Base-by-base conservation (phyloP, 2,329 filamentous ascomycete species). In the Leptographium procerum region DNA sequence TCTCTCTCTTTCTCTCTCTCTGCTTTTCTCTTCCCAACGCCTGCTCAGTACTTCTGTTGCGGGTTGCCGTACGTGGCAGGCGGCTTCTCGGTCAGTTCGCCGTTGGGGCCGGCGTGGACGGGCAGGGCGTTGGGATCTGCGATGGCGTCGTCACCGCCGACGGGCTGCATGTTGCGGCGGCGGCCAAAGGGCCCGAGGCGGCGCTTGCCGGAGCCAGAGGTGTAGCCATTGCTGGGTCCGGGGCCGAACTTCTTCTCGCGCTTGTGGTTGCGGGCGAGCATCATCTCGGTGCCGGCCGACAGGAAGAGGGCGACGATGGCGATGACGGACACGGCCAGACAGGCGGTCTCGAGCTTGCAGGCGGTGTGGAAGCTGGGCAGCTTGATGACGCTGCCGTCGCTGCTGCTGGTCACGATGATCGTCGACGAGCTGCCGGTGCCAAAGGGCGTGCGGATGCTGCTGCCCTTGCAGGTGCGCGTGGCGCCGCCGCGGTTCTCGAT, bases 291-390 rank as follows among this genome's bases (percentile, higher is more conserved):
- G 43, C 64, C 29, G 34, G 63, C 60, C 11, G 69, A 64, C 55
- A 67, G 26, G 52, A 67, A 28, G 57, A 69, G 66, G 57, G 69
- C 74, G 64, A 73, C 64, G 55, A 88, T 84, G 67, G 80, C 87
- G 59, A 91, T 81, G 61, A 96, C 87, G 33, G 91, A 76, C 19
- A 94, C 84, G 4, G 88, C 87, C 63, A 96, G 85, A 61, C 78
- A 81, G 51, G 86, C 90, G 55, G 85, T 89, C 72, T 95, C 83
- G 64, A 96, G 75, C 60, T 78, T 78, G 75, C 91, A 96, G 1
- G 86, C 84, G 9, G 71, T 70, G 45, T 66, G 69, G 61, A 75
- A 77, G 52, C 70, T 77, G 2, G 79, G 79, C 52, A 81, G 67
- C 11, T 66, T 65, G 22, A 72, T 74, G 61, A 82, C 81, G 40